Base-by-base conservation (phyloP, 129 eudicot genomes). In the Kitagawia praeruptora region DNA sequence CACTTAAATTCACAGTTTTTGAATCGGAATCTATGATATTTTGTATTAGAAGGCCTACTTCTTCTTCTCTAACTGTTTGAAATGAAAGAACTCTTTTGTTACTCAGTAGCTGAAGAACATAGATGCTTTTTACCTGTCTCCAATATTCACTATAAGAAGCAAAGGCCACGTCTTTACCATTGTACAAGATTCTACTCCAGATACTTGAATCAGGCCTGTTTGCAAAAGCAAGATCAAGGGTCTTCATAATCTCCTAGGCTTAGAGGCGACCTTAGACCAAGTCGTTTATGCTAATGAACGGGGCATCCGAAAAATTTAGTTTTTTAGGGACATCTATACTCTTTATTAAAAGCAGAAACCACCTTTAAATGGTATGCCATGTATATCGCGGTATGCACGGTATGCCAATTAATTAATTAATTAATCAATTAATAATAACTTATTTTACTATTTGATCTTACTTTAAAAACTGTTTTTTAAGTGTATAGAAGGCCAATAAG, bases 71-170 rank as follows among this genome's bases (percentile, higher is more conserved):
- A n/a, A 58, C 34, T 0, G 3, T 58, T 0, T n/a, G 34, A 58
- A 58, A 58, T 58, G 67, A 58, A 8, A 2, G 71, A 15, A 15
- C 73, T 44, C 51, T 66, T n/a, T 75, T 75, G 84, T 63, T 76
- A 28, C 72, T 82, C 3, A 76, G 70, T 16, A 77, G 80, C 80
- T 47, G 66, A 49, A 49, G 51, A 18, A 70, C 49, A 80, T 77
- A 69, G 39, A 76, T 70, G 28, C 77, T 76, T 70, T 73, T 45
- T 0, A 77, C 75, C 47, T 66, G 37, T 28, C 84, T 75, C 84
- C 84, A 75, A 25, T 81, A 42, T 19, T 81, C 80, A 18, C 41
- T 79, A 44, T 81, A 81, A 14, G 80, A 69, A 4, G 75, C 15
- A 66, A 64, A 63, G 7, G 64, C 47, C n/a, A 81, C 58, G 38